Evolutionary conservation across 164 flowering plant genomes (phyloP).

Genomic region (Akebia trifoliata): DNA sequence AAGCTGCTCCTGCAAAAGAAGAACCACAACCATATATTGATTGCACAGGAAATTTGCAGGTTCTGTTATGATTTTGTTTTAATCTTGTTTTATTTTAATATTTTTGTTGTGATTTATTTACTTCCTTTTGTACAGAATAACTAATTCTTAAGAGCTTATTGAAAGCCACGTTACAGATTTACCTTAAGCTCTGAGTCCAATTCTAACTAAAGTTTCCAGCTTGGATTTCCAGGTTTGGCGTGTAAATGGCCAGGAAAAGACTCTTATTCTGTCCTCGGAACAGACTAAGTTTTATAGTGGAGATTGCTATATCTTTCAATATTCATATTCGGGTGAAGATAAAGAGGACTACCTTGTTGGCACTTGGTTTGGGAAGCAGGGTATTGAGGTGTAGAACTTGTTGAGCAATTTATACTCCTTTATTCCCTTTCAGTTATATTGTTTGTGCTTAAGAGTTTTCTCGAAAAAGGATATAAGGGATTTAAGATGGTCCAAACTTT

Average conservation of each 20-base stretch:
- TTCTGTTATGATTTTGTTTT: slow-evolving; percentile 22
- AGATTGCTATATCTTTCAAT: slow-evolving; percentile 93
- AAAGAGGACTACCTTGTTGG: slow-evolving; percentile 86
- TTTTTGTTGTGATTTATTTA: not conserved
- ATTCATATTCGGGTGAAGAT: slow-evolving; percentile 89
- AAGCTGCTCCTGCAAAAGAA: slow-evolving; percentile 85
- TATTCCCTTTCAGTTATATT: not conserved
- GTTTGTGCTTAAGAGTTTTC: not conserved
- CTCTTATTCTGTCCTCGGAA: slow-evolving; percentile 60
- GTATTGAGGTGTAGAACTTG: slow-evolving; percentile 57
- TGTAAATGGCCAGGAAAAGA: slow-evolving; percentile 69
- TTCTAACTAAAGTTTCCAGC: slow-evolving; percentile 14
- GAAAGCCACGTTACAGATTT: not conserved
- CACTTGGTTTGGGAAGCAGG: slow-evolving; percentile 95
- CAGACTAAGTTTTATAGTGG: slow-evolving; percentile 90
- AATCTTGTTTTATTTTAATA: not conserved
- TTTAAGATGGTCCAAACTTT: not conserved
- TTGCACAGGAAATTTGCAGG: slow-evolving; percentile 95
- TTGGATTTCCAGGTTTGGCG: slow-evolving; percentile 83
- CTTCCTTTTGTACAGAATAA: not conserved
- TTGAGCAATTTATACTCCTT: not conserved
- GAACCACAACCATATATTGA: slow-evolving; percentile 92
- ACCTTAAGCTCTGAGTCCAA: not conserved
- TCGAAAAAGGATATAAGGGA: not conserved
- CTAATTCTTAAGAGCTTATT: not conserved